These are phyloP conservation scores for Aureobasidium leucospermi DNA, from an alignment of 2,329 filamentous ascomycete species.

Conservation along the genomic window DNA sequence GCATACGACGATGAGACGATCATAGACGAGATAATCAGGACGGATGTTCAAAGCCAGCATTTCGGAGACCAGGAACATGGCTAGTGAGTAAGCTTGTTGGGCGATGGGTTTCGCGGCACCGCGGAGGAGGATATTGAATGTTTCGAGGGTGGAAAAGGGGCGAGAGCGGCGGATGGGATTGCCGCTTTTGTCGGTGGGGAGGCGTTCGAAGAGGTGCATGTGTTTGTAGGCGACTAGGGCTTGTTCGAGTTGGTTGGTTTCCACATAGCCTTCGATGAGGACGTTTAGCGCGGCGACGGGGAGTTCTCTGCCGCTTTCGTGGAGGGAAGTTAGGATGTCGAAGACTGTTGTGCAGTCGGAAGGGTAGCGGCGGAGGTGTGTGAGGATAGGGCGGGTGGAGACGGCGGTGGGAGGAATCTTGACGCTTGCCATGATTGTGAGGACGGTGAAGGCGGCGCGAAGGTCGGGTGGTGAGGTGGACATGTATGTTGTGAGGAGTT, in stretches of 20 bases:
- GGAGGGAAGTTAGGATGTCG: conserved; percentile 49
- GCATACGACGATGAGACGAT: conserved; percentile 54
- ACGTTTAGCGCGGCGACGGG: conserved; percentile 46
- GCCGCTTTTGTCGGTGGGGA: background rate
- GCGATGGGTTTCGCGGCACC: conserved; percentile 20
- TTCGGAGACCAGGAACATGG: conserved; percentile 56
- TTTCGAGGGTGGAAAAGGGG: conserved; percentile 37
- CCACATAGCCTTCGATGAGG: conserved; percentile 46
- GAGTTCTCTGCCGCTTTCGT: conserved; percentile 41
- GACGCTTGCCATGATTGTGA: conserved; percentile 66
- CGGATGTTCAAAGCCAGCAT: conserved; percentile 50
- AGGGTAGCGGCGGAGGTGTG: conserved; percentile 44
- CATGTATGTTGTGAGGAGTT: conserved; percentile 65
- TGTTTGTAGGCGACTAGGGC: conserved; percentile 56
- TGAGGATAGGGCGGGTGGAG: conserved; percentile 58
- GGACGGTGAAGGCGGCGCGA: conserved; percentile 57
- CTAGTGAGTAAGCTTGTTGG: conserved; percentile 42
- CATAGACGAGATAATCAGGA: conserved; percentile 54
- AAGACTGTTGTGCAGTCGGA: conserved; percentile 47
- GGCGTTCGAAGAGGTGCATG: conserved; percentile 39
- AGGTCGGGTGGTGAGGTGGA: conserved; percentile 48
- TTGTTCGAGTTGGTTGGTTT: conserved; percentile 37
- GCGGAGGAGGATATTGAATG: conserved; percentile 51
- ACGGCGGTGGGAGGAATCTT: conserved; percentile 50
- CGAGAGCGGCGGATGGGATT: conserved; percentile 10